Evolutionary conservation across 1,284 basidiomycete genomes (phyloP).

Genomic region (Irpex sp.): DNA sequence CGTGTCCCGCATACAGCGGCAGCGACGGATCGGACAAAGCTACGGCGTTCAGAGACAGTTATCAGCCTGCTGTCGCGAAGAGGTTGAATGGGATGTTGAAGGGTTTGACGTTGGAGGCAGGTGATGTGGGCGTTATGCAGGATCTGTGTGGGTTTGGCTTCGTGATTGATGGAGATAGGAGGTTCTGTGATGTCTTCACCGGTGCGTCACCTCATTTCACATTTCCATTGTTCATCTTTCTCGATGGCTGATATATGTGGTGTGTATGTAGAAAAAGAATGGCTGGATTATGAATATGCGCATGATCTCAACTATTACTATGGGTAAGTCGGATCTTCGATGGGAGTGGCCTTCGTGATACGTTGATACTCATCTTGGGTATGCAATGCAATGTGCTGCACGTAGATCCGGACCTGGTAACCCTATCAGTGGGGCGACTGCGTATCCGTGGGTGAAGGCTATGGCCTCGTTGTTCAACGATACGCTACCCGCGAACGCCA

Average conservation of each 20-base stretch:
- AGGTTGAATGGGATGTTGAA: slow-evolving; percentile 33
- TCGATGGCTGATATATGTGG: background rate
- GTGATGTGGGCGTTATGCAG: slow-evolving; percentile 37
- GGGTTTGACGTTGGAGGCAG: slow-evolving; percentile 27
- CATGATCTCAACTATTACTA: slow-evolving; percentile 51
- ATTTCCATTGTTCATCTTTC: background rate
- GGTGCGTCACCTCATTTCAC: background rate
- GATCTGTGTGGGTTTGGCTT: slow-evolving; percentile 38
- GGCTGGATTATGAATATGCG: slow-evolving; percentile 45
- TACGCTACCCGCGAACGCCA: slow-evolving; percentile 19
- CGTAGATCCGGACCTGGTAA: slow-evolving; percentile 37
- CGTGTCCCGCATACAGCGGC: slow-evolving; percentile 32
- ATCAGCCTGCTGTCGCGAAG: slow-evolving; percentile 26
- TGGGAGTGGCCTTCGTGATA: background rate
- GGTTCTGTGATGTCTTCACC: slow-evolving; percentile 29
- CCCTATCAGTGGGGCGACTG: slow-evolving; percentile 33
- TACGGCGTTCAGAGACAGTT: slow-evolving; percentile 26
- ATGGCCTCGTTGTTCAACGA: slow-evolving; percentile 31
- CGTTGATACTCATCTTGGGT: background rate
- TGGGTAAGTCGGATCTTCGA: slow-evolving; percentile 22
- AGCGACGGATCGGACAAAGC: slow-evolving; percentile 23
- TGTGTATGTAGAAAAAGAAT: slow-evolving; percentile 42
- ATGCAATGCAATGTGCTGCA: background rate
- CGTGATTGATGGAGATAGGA: slow-evolving; percentile 32
- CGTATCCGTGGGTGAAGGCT: slow-evolving; percentile 36